These are phyloP conservation scores for Aspergillus carbonarius DNA, from an alignment of 2,329 filamentous ascomycete genomes.

Conservation along the genomic window DNA sequence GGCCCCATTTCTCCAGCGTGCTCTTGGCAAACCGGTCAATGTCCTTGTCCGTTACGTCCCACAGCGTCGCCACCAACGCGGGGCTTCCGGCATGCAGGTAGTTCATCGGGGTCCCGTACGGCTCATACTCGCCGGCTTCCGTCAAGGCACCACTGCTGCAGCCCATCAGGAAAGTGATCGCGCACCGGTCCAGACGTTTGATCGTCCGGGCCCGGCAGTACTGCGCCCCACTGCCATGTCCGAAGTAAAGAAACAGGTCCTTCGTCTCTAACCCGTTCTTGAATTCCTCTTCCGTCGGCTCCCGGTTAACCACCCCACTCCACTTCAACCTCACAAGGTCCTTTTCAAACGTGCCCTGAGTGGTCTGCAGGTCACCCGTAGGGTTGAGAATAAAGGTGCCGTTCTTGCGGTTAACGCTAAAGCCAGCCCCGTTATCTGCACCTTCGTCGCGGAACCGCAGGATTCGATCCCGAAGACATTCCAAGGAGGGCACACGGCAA, in stretches of 20 bases:
- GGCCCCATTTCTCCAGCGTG: slow-evolving; percentile 82
- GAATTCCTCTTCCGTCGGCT: slow-evolving; percentile 77
- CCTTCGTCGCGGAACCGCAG: slow-evolving; percentile 46
- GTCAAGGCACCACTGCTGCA: slow-evolving; percentile 82
- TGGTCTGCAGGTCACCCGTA: slow-evolving; percentile 75
- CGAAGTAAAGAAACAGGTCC: slow-evolving; percentile 86
- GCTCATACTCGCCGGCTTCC: slow-evolving; percentile 83
- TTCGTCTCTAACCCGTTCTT: slow-evolving; percentile 63
- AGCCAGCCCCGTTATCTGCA: slow-evolving; percentile 34
- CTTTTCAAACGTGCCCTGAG: slow-evolving; percentile 71
- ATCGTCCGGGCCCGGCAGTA: slow-evolving; percentile 87
- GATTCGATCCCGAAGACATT: slow-evolving; percentile 75
- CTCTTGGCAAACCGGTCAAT: slow-evolving; percentile 87
- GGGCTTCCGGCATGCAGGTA: slow-evolving; percentile 87
- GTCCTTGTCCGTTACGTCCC: slow-evolving; percentile 97
- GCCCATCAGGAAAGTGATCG: slow-evolving; percentile 86
- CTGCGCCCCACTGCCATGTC: slow-evolving; percentile 90
- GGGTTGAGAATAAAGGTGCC: slow-evolving; percentile 83
- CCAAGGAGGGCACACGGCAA: slow-evolving; percentile 83
- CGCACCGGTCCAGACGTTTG: slow-evolving; percentile 73
- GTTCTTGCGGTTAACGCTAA: slow-evolving; percentile 51
- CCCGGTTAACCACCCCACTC: slow-evolving; percentile 66
- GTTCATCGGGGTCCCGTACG: slow-evolving; percentile 84
- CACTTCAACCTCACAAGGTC: slow-evolving; percentile 62
- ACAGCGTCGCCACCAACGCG: slow-evolving; percentile 86